phyloP scores from a whole-genome alignment of 1,284 basidiomycete species.

The Pyrrhoderma noxium region DNA sequence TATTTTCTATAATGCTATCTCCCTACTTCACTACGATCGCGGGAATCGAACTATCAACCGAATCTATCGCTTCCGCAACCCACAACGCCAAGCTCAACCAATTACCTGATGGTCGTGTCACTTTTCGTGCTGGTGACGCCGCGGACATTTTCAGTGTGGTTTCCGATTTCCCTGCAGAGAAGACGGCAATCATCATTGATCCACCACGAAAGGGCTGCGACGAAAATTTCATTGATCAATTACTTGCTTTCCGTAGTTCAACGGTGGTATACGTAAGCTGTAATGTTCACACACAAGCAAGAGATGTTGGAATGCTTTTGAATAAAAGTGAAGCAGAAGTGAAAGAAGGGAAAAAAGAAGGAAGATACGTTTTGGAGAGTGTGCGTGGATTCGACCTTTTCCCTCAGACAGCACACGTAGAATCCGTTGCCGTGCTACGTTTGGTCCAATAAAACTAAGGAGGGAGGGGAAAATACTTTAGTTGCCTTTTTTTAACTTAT shows the following conservation, averaged over 20 bases:
- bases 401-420: conserved; percentile 89
- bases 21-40: conserved; percentile 73
- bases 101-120: conserved; percentile 40
- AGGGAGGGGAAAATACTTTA: not conserved
- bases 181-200: conserved; percentile 75
- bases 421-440: conserved; percentile 68
- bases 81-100: conserved; percentile 76
- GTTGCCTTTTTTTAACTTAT: too few relatives aligned
- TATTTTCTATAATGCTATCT: conserved; percentile 88
- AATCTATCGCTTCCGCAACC: conserved; percentile 76
- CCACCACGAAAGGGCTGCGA: conserved; percentile 92
- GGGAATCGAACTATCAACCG: conserved; percentile 81
- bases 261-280: conserved; percentile 90
- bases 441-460: conserved; percentile 24
- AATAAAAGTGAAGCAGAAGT: conserved; percentile 33
- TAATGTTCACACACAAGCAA: conserved; percentile 85
- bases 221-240: conserved; percentile 71
- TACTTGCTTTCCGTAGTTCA: conserved; percentile 62
- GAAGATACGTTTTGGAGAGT: conserved; percentile 66
- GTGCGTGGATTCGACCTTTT: conserved; percentile 87
- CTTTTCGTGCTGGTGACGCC: conserved; percentile 65
- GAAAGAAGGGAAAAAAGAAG: conserved; percentile 30
- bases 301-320: conserved; percentile 73
- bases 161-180: conserved; percentile 54
- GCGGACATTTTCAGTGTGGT: conserved; percentile 63